Percentiles rank a stretch among this genome's conserved stretches.
Evolutionary conservation across 768 basidiomycete genomes (phyloP).

Genomic region (Melanogaster broomeanus): DNA sequence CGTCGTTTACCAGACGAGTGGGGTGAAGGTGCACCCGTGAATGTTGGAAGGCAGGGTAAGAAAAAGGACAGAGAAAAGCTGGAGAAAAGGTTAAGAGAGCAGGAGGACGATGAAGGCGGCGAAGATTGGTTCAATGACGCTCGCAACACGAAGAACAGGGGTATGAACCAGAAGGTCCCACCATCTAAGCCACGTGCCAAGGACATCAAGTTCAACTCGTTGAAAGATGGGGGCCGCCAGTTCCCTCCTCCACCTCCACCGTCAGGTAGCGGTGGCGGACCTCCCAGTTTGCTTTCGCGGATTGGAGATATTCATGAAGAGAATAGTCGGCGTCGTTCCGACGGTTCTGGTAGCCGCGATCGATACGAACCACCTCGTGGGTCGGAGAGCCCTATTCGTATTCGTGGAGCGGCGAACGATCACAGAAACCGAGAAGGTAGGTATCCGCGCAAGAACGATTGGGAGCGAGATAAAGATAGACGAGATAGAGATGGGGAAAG

Average conservation of each 20-base stretch:
- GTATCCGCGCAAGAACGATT: constrained; percentile 13
- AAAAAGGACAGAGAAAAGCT: constrained; percentile 59
- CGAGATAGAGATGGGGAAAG: constrained; percentile 24
- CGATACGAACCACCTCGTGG: constrained; percentile 6
- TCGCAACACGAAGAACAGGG: constrained; percentile 32
- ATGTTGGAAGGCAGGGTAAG: constrained; percentile 68
- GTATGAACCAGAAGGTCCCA: constrained; percentile 14
- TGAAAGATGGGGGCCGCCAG: constrained; percentile 31
- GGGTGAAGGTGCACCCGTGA: constrained; percentile 48
- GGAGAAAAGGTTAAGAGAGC: constrained; percentile 49
- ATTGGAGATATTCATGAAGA: constrained; percentile 15
- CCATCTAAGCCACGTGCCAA: constrained; percentile 23
- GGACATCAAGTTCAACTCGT: constrained; percentile 37
- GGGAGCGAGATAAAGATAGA: constrained; percentile 17
- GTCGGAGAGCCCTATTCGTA: constrained; percentile 17
- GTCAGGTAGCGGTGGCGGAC: constrained; percentile 17
- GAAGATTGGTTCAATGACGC: constrained; percentile 64
- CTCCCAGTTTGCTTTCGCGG: constrained; percentile 38
- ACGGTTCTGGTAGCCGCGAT: constrained; percentile 3
- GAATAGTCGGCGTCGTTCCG: constrained; percentile 2
- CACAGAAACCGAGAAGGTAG: constrained; percentile 11
- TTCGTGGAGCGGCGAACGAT: constrained; percentile 33
- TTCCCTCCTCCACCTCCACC: constrained; percentile 16
- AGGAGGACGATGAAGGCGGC: constrained; percentile 57
- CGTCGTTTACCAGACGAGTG: constrained; percentile 42